These are phyloP conservation scores for Trapa incisa DNA, from an alignment of 345 rosid genomes.

Conservation along the genomic window DNA sequence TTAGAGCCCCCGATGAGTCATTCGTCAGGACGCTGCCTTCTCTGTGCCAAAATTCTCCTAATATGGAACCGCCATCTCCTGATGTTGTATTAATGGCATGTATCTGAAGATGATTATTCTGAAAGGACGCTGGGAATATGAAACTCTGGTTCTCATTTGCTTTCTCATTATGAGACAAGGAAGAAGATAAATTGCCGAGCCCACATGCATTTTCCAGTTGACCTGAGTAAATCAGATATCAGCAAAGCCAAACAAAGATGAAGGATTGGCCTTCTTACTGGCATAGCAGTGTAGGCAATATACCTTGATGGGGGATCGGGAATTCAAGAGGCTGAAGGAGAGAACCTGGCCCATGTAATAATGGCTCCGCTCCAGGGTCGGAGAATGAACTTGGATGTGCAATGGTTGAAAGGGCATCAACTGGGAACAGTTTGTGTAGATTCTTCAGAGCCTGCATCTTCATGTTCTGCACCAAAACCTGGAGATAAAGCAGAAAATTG, in stretches of 20 bases:
- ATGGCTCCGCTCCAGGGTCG: constrained; percentile 18
- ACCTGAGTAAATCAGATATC: not conserved
- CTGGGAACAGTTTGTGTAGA: constrained; percentile 6
- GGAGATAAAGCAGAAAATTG: constrained; percentile 6
- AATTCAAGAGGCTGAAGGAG: constrained; percentile 20
- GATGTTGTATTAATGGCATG: not conserved
- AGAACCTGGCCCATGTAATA: constrained; percentile 9
- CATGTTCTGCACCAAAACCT: constrained; percentile 28
- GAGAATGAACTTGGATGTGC: constrained; percentile 25
- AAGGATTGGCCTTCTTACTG: not conserved
- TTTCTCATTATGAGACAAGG: not conserved
- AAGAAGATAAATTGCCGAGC: not conserved
- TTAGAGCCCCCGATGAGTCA: not conserved
- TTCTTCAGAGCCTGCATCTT: constrained; percentile 43
- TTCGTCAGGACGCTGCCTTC: constrained; percentile 14
- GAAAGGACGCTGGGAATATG: not conserved
- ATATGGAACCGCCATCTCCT: not conserved
- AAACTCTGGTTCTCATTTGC: not conserved
- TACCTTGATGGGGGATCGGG: constrained; percentile 27
- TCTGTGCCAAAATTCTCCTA: constrained; percentile 6
- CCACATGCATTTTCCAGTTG: not conserved
- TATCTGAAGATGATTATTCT: not conserved
- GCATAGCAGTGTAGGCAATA: constrained; percentile 15
- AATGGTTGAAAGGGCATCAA: constrained; percentile 11
- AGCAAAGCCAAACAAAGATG: not conserved